Conservation (phyloP, 2,329 filamentous ascomycete species). For the Cucurbitaria berberidis region DNA sequence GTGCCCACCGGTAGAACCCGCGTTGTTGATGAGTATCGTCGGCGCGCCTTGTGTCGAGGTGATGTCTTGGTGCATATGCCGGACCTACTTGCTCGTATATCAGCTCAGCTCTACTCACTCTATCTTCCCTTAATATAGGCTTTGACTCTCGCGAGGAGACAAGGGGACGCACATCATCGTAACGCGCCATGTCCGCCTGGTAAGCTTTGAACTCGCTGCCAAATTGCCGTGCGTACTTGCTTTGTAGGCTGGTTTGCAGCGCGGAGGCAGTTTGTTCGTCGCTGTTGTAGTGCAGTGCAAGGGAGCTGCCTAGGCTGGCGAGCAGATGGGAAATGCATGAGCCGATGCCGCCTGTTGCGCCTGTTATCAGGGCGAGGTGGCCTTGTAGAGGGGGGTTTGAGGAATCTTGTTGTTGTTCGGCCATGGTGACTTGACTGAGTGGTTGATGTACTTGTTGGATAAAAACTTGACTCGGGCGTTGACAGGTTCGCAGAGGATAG, state of each 20-base stretch:
- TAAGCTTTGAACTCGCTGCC: constrained; percentile 35
- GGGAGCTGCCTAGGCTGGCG: constrained; percentile 50
- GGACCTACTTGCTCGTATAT: constrained; percentile 28
- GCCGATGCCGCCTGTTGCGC: constrained; percentile 56
- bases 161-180: constrained; percentile 40
- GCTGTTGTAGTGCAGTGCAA: constrained; percentile 54
- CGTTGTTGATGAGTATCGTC: constrained; percentile 53
- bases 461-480: too few relatives aligned
- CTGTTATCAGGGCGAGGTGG: constrained; percentile 50
- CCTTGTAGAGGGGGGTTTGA: constrained; percentile 13
- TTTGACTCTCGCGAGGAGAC: too few relatives aligned
- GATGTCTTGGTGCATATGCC: constrained; percentile 44
- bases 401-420: neutral
- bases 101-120: neutral
- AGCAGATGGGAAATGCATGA: constrained; percentile 50
- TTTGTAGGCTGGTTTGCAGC: constrained; percentile 29
- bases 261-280: constrained; percentile 32
- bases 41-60: constrained; percentile 40
- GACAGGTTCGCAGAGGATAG: too few relatives aligned
- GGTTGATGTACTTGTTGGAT: too few relatives aligned
- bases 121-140: neutral
- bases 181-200: constrained; percentile 47
- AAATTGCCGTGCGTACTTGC: constrained; percentile 28
- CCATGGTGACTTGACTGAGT: neutral
- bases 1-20: constrained; percentile 34